These are phyloP conservation scores for Globisporangium abappressorium DNA, from an alignment of 352 stramenopile genomes.

Conservation along the genomic window DNA sequence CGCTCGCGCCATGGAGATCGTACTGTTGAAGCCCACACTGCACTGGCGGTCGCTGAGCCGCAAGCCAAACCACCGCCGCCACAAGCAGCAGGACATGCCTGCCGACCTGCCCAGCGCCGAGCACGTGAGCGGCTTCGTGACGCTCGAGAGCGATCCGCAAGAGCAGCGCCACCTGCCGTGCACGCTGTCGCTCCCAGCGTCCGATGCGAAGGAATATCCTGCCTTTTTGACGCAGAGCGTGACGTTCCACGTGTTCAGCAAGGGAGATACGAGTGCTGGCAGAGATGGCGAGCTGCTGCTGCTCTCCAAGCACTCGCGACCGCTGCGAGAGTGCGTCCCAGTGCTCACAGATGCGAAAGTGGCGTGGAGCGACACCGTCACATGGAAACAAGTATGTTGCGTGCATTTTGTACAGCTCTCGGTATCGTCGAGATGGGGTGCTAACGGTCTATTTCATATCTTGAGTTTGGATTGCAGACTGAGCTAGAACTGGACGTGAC, in stretches of 20 bases:
- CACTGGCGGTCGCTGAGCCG: slow-evolving; percentile 21
- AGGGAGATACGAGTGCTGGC: slow-evolving; percentile 12
- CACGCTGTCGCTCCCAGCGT: slow-evolving; percentile 25
- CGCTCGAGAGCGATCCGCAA: slow-evolving; percentile 19
- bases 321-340: slow-evolving; percentile 48
- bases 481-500: slow-evolving; percentile 30
- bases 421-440: neutral
- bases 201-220: slow-evolving; percentile 25
- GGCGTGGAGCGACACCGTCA: slow-evolving; percentile 34
- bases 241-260: slow-evolving; percentile 33
- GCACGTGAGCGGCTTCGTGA: slow-evolving; percentile 14
- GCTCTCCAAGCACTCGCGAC: slow-evolving; percentile 27
- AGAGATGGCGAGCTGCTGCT: slow-evolving; percentile 16
- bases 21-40: slow-evolving; percentile 26
- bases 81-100: slow-evolving; percentile 4
- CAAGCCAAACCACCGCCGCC: slow-evolving; percentile 7
- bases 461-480: slow-evolving; percentile 16
- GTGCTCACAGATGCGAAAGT: slow-evolving; percentile 41
- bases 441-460: neutral
- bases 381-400: slow-evolving; percentile 29
- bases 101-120: neutral
- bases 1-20: slow-evolving; percentile 31
- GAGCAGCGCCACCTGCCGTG: slow-evolving; percentile 36
- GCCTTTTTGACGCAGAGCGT: slow-evolving; percentile 35
- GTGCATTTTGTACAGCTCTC: neutral